phyloP scores from a whole-genome alignment of 2,329 filamentous ascomycete genomes.

The Capronia americana region DNA sequence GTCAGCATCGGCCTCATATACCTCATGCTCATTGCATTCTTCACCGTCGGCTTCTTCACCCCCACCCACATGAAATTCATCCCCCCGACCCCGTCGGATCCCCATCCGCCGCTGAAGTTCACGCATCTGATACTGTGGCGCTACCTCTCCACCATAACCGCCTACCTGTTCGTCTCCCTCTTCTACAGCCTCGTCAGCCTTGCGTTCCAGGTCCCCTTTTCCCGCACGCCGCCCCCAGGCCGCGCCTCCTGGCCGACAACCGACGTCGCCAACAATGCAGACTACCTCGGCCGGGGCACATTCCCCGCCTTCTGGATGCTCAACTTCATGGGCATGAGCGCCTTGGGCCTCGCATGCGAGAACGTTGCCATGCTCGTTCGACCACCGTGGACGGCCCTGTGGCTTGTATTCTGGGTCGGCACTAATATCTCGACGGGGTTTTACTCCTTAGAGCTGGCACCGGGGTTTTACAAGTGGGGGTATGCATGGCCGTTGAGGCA shows the following conservation, averaged over 20 bases:
- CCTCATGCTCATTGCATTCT: constrained; percentile 71
- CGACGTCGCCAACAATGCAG: constrained; percentile 50
- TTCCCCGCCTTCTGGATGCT: constrained; percentile 70
- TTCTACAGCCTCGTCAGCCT: constrained; percentile 69
- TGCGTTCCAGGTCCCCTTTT: constrained; percentile 68
- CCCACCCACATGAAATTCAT: constrained; percentile 66
- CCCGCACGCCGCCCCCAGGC: constrained; percentile 50
- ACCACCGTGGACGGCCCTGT: constrained; percentile 64
- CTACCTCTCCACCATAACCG: constrained; percentile 60
- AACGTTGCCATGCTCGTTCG: constrained; percentile 69
- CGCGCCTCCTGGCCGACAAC: neutral
- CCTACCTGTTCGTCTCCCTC: constrained; percentile 68
- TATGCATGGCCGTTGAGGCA: constrained; percentile 70
- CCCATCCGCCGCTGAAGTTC: constrained; percentile 62
- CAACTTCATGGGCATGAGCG: constrained; percentile 68
- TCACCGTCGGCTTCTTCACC: constrained; percentile 69
- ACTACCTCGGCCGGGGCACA: constrained; percentile 62
- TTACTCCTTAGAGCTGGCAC: constrained; percentile 65
- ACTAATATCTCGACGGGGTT: constrained; percentile 68
- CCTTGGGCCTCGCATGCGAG: constrained; percentile 68
- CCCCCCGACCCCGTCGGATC: constrained; percentile 45
- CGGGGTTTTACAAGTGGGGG: constrained; percentile 66
- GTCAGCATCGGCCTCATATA: constrained; percentile 70
- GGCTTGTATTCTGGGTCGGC: constrained; percentile 72
- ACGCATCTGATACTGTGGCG: constrained; percentile 52